Evolutionary conservation across 208 protist genomes (phyloP).

Genomic region (Wallacemonas rigidus): DNA sequence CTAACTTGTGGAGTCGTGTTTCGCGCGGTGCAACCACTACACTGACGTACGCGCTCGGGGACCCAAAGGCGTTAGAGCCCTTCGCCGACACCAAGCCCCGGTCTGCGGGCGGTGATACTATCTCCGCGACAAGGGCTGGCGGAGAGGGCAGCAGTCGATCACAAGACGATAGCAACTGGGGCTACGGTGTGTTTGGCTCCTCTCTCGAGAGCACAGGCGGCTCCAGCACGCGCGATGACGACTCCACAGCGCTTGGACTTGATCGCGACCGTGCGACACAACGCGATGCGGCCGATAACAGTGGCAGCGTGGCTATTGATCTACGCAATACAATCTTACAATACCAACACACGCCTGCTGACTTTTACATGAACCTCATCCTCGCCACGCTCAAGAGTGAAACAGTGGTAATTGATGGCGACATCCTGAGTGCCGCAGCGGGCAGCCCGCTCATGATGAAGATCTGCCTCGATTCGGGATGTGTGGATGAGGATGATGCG

Average conservation of each 20-base stretch:
- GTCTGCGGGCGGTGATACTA: not conserved
- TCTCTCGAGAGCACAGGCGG: conserved; percentile 16
- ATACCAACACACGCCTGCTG: conserved; percentile 64
- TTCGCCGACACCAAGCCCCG: not conserved
- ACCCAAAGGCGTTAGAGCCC: not conserved
- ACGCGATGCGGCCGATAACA: conserved; percentile 19
- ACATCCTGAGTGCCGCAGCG: conserved; percentile 55
- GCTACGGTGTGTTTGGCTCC: conserved; percentile 20
- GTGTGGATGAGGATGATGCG: conserved; percentile 55
- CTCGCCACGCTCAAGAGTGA: conserved; percentile 73
- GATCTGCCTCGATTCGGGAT: conserved; percentile 61
- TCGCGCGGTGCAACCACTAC: not conserved
- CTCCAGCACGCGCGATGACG: conserved; percentile 10
- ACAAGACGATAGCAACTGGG: conserved; percentile 14
- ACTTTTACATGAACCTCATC: conserved; percentile 85
- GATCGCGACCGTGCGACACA: not conserved
- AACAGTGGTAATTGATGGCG: conserved; percentile 53
- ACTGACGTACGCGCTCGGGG: not conserved
- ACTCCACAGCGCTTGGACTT: not conserved
- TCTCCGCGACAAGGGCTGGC: conserved; percentile 7
- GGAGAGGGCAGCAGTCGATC: conserved; percentile 14
- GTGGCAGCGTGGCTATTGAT: conserved; percentile 52
- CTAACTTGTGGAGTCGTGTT: not conserved
- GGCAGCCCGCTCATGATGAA: conserved; percentile 62
- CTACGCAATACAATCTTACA: conserved; percentile 71